Base-by-base conservation (phyloP, 257 asterid genomes). In the Penstemon barbatus region DNA sequence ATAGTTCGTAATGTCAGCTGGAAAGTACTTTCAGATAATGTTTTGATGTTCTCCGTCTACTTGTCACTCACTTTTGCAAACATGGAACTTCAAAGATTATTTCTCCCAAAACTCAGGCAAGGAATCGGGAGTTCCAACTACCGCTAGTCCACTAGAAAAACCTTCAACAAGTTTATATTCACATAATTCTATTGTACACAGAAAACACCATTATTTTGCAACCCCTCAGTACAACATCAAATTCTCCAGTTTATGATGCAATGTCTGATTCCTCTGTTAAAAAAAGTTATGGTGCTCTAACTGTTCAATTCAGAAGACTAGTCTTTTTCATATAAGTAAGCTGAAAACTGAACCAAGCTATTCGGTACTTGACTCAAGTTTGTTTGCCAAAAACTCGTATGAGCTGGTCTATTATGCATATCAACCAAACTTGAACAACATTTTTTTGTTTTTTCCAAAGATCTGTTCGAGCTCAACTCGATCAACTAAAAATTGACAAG, bases 171-270 rank as follows among this genome's bases (percentile, higher is more conserved):
- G 36, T 48, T 43, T 10, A 71, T 44, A 42, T 6, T 25, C 71
- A 72, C 68, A 46, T 43, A 65, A 63, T 62, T 50, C 65, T 58
- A 53, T 6, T 8, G 69, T 36, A 58, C 33, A 25, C 33, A 70
- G 64, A 48, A 58, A 33, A 70, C 49, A 65, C 37, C 65, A 25
- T 25, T 13, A 19, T 50, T 65, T 57, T 60, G 37, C 54, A 60
- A 53, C 54, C 39, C 39, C 42, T 49, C 6, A 39, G 60, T 3
- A 15, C 0, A 57, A 39, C 9, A 58, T 43, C 18, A 41, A 56
- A 53, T 33, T 45, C 33, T 25, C 33, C 33, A 25, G 2, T 25
- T 25, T 25, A 25, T 25, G 33, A 25, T 25, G 33, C 33, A 25
- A 25, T 25, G 33, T 25, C 33, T 0, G 33, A 25, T 25, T n/a